Base-by-base conservation (phyloP, 805 yeast genomes). In the Cyberlindnera saturnus region DNA sequence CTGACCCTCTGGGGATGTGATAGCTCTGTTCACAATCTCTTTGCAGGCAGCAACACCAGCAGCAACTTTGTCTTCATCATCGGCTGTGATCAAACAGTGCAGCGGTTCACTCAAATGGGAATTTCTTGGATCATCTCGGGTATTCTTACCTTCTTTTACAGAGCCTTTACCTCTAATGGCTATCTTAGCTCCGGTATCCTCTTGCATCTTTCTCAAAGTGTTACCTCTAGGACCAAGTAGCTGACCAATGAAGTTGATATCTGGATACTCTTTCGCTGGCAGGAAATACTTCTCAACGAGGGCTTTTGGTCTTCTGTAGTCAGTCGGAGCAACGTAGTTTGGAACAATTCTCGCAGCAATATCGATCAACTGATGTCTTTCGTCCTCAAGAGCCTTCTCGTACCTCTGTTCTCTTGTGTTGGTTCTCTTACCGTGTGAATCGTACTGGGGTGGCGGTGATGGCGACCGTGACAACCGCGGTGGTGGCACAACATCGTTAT, bases 91-190 rank as follows among this genome's bases (percentile, higher is more conserved):
- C 33, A 90, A 64, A 55, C 96, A 90, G 63, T 93, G 99, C 42
- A 95, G 64, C 34, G 88, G 95, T 46, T 95, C 99, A 36, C 82
- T 80, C 51, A 81, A 66, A 46, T 78, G 50, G 4, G 46, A 45
- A n/a, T 11, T 41, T 15, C 47, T 74, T 47, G 74, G 71, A 29
- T 75, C 75, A 33, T 56, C 58, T 3, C 52, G 34, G 6, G 60
- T 68, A 44, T 76, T 75, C 60, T 81, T 84, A 29, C 98, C 98
- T 57, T 87, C 96, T 58, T 91, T 91, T 16, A 89, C 95, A 1
- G 97, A 90, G 0, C 99, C 99, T 52, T 85, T 81, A 23, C 99
- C 99, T 52, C 99, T 73, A 39, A 93, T 86, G 3, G 90, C 95
- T 46, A 93, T 83, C 51, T 75, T 78, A 15, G 98, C 96, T 1